Conservation (phyloP, 1,139 yeast genomes). For the Candida gigantensis region DNA sequence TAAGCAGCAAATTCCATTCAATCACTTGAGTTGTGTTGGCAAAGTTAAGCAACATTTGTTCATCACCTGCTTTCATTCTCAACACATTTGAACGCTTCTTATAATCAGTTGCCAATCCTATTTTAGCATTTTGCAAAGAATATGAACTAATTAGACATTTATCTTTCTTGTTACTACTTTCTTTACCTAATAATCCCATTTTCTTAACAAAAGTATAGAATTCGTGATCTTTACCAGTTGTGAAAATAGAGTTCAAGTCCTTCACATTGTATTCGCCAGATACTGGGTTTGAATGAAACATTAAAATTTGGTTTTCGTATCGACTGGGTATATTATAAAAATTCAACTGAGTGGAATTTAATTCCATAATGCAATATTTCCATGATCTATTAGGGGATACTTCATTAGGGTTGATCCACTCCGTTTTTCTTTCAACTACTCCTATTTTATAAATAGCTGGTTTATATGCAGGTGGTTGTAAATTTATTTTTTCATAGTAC, state of each 20-base stretch:
- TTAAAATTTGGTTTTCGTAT: constrained; percentile 31
- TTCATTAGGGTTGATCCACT: constrained; percentile 70
- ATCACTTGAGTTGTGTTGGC: constrained; percentile 57
- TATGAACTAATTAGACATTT: constrained; percentile 49
- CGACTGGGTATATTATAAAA: constrained; percentile 48
- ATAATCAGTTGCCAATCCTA: constrained; percentile 73
- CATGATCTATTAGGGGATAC: constrained; percentile 62
- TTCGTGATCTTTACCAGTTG: constrained; percentile 39
- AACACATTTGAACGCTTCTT: constrained; percentile 58
- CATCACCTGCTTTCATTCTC: constrained; percentile 65
- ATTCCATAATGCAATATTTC: constrained; percentile 62
- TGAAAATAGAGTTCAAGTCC: constrained; percentile 25
- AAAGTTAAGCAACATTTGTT: constrained; percentile 64
- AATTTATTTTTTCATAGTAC: background rate
- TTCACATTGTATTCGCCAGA: too few relatives aligned
- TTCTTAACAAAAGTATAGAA: constrained; percentile 36
- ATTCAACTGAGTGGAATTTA: constrained; percentile 75
- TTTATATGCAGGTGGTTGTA: constrained; percentile 48
- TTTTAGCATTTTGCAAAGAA: constrained; percentile 66
- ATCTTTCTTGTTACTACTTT: constrained; percentile 17
- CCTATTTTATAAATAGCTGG: constrained; percentile 63
- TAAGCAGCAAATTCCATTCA: constrained; percentile 62
- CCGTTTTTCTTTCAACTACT: constrained; percentile 55
- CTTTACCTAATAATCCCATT: constrained; percentile 22
- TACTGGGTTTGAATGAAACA: constrained; percentile 18